A percentile compares a stretch with the other conserved stretches of the same genome.
phyloP scores from a whole-genome alignment of 2,329 filamentous ascomycete genomes.

The Aspergillus brasiliensis region DNA sequence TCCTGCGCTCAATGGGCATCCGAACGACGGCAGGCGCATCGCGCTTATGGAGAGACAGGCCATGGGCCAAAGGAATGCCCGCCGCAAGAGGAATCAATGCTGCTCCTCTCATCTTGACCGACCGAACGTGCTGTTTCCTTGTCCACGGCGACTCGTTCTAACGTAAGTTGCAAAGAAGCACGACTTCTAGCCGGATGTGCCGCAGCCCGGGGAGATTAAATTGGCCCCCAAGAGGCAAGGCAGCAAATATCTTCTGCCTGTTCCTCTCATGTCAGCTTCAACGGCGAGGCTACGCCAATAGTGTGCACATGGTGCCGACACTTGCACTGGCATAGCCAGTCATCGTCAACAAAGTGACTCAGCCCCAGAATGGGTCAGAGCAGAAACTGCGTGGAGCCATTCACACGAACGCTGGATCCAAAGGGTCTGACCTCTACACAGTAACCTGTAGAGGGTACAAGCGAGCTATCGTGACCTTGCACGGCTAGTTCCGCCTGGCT shows the following conservation, averaged over 20 bases:
- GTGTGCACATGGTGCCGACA: background rate
- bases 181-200: background rate
- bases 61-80: background rate
- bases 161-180: background rate
- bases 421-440: background rate
- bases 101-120: background rate
- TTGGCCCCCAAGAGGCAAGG: background rate
- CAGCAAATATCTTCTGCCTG: background rate
- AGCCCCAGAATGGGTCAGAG: background rate
- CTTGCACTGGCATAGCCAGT: background rate
- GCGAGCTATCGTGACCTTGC: background rate
- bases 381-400: background rate
- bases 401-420: background rate
- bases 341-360: background rate
- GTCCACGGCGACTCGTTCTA: background rate
- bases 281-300: background rate
- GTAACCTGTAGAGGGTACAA: no score
- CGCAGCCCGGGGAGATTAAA: background rate
- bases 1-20: constrained; percentile 12
- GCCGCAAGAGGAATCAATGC: background rate
- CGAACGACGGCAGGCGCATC: constrained; percentile 14
- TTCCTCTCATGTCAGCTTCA: background rate
- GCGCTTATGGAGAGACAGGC: constrained; percentile 13
- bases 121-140: no score
- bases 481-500: background rate